phyloP scores from a whole-genome alignment of 1,284 basidiomycete genomes.

The Sanguinoderma infundibulare region DNA sequence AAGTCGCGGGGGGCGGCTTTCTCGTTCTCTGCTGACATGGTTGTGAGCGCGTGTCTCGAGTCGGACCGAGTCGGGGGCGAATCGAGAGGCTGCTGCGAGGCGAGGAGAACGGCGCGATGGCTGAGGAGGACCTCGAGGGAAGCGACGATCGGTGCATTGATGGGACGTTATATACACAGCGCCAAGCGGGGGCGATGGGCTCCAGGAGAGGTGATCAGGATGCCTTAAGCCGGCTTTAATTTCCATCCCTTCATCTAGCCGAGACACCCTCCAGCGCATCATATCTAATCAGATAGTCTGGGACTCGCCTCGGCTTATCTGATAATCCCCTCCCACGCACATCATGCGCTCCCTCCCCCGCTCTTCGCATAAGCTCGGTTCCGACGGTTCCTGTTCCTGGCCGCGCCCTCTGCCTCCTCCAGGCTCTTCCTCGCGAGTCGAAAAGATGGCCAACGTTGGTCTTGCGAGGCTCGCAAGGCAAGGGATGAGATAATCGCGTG shows the following conservation, averaged over 20 bases:
- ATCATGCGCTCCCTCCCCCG: conserved; percentile 4
- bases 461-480: too few species aligned
- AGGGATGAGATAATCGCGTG: not conserved
- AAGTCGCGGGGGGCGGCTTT: conserved; percentile 3
- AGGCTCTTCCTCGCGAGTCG: too few species aligned
- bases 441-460: too few species aligned
- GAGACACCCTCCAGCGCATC: too few species aligned
- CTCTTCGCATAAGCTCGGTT: not conserved
- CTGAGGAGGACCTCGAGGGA: not conserved
- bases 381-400: not conserved
- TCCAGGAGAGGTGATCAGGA: too few species aligned
- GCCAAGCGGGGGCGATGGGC: not conserved
- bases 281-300: conserved; percentile 11
- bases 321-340: conserved; percentile 2
- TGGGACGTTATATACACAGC: not conserved
- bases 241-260: too few species aligned
- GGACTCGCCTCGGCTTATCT: conserved; percentile 1
- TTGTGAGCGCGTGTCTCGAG: not conserved
- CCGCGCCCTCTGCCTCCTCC: too few species aligned
- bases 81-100: not conserved
- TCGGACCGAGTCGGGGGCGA: not conserved
- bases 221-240: too few species aligned
- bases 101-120: not conserved
- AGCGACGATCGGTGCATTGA: not conserved
- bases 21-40: conserved; percentile 15